Percentiles rank a stretch among this genome's conserved stretches.
Evolutionary conservation across 2,329 filamentous ascomycete genomes (phyloP).

Genomic region (Trichoderma polysporum): DNA sequence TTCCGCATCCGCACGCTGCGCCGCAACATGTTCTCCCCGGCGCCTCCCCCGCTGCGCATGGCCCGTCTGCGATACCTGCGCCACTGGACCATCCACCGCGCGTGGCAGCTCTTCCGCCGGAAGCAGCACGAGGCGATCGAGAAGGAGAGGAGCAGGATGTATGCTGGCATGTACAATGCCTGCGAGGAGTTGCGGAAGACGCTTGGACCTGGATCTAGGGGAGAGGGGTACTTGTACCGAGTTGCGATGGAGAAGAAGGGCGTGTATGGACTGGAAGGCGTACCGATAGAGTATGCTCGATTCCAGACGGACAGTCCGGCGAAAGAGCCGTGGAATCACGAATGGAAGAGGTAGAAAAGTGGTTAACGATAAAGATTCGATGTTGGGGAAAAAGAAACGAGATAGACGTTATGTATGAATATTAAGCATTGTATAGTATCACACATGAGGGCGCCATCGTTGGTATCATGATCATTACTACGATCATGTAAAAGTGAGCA

Average conservation of each 20-base stretch:
- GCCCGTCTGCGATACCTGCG: slow-evolving; percentile 82
- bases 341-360: slow-evolving; percentile 69
- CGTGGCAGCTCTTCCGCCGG: slow-evolving; percentile 79
- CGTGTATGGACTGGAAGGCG: slow-evolving; percentile 66
- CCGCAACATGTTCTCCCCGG: slow-evolving; percentile 50
- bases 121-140: slow-evolving; percentile 64
- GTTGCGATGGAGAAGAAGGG: slow-evolving; percentile 90
- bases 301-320: slow-evolving; percentile 80
- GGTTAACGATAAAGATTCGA: background rate
- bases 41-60: slow-evolving; percentile 75
- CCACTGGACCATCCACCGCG: slow-evolving; percentile 98
- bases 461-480: background rate
- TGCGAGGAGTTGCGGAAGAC: slow-evolving; percentile 77
- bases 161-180: slow-evolving; percentile 78
- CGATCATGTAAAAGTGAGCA: background rate
- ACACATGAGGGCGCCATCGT: background rate
- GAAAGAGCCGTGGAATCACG: slow-evolving; percentile 85
- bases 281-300: slow-evolving; percentile 90
- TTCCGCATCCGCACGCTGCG: slow-evolving; percentile 46
- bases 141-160: slow-evolving; percentile 72
- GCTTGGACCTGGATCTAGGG: slow-evolving; percentile 55
- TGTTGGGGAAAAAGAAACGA: background rate
- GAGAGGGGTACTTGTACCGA: slow-evolving; percentile 74
- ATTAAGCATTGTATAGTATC: slow-evolving; percentile 19
- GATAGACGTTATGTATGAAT: slow-evolving; percentile 17